Evolutionary conservation across 495 filamentous ascomycete genomes (phyloP).

Genomic region (Tricharina praecox): DNA sequence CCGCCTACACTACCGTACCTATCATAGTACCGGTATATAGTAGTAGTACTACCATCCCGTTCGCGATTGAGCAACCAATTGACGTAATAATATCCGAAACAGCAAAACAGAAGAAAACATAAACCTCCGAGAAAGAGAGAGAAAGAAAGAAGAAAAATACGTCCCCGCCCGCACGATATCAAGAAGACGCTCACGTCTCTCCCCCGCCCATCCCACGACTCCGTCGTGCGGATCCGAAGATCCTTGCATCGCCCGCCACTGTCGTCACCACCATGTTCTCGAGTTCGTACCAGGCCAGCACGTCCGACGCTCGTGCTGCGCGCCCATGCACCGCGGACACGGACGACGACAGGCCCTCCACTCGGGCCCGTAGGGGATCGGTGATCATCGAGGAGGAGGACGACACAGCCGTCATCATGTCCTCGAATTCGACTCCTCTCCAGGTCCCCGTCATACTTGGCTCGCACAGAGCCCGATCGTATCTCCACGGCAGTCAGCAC

Average conservation of each 20-base stretch:
- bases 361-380: background rate
- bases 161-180: no score
- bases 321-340: background rate
- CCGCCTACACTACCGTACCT: no score
- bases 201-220: background rate
- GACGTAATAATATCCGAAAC: no score
- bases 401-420: no score
- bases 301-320: background rate
- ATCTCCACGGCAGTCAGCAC: conserved; percentile 15
- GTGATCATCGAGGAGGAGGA: background rate
- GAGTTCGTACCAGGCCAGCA: background rate
- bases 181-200: background rate
- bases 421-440: no score
- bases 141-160: no score
- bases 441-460: conserved; percentile 7
- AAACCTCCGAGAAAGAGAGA: no score
- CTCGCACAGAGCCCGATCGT: conserved; percentile 23
- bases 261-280: background rate
- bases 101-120: no score
- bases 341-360: background rate
- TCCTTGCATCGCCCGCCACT: background rate
- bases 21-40: no score
- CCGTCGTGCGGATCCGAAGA: background rate
- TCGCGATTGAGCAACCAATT: no score
- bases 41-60: no score